Evolutionary conservation across 2,329 filamentous ascomycete genomes (phyloP), one percentile per base, ranked within the genome.

Genomic region (Cyclaneusma minus): DNA sequence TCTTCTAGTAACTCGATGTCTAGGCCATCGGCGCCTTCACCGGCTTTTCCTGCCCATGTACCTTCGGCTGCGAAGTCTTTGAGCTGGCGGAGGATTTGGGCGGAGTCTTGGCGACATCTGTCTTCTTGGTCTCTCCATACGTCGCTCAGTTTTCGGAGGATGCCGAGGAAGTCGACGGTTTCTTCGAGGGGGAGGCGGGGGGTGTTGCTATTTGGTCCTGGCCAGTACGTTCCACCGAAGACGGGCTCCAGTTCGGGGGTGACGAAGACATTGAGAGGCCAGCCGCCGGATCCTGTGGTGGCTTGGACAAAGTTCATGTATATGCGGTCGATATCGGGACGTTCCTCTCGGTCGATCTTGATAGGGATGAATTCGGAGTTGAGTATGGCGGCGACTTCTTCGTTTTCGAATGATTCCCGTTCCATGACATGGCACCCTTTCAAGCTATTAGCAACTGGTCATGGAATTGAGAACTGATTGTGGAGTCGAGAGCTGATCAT

Each of bases 291-390:
- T 12, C 80, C 84, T 31, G 79, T 92, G 7, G 89, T 87, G 2
- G 87, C 87, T 49, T 94, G 84, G 21, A 93, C 77, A 50, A 93
- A 98, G 56, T 93, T 93, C 83, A 94, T 94, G 51, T 95, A 95
- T 37, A 95, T 85, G 34, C 80, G 74, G 46, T 98, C 89, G 36
- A 95, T 72, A 46, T 95, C 85, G 6, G 87, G 87, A 14, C 87
- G 73, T 52, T 93, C 83, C 52, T 98, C 89, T 33, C 85, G 72
- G 51, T 98, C 89, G 43, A 95, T 69, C 41, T 94, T 79, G 48
- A 95, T 73, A 4, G 89, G 87, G 22, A 98, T 71, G 50, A 95
- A 98, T 30, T 71, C 68, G 33, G 75, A 62, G 56, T 95, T 98
- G 18, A 98, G 63, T 30, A 93, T 62, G 13, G 68, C 56, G 10